Base-by-base conservation (phyloP, 2,329 filamentous ascomycete genomes). In the Phyllosticta paracitricarpa region DNA sequence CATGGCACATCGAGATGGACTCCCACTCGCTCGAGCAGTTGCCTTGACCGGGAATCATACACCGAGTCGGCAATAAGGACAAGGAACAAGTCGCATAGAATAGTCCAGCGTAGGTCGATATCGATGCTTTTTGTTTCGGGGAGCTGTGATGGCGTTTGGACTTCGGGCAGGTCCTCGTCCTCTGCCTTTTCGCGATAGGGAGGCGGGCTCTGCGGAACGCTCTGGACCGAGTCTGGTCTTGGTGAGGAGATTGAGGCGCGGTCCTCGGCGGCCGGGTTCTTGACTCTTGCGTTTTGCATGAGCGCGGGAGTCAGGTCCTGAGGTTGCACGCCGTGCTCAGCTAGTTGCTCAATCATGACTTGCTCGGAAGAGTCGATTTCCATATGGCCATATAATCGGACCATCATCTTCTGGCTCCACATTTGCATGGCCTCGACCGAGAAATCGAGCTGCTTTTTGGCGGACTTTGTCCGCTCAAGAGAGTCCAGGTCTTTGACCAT, bases 381-480 rank as follows among this genome's bases (percentile, higher is more conserved):
- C 94, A 99, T 99, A 75, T 99, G 94, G 12, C 85, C 79, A 73
- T 97, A 99, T 12, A 99, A 74, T 25, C 93, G 85, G 63, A 97
- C 85, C 92, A 99, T 99, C 82, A 96, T 96, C 77, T 95, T 95
- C 73, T 99, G 94, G 61, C 89, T 86, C 93, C 93, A 99, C 89
- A 97, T 97, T 74, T 88, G 88, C 77, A 89, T 87, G 40, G 86
- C 84, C 73, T 97, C 94, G 10, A 85, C 78, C 0, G 89, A 84
- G 63, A 87, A 77, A 30, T 83, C 81, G 10, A 91, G 72, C 53
- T 85, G 78, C 72, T 93, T 97, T 74, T 88, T 94, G 1, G 84
- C 82, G 52, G 80, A 82, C 68, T 82, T 89, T 2, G 82, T 85
- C 28, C 77, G 75, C 63, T 85, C 82, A 51, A 92, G 72, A 10